A percentile compares a stretch with the other conserved stretches of the same genome.
Conservation (phyloP, 2,329 filamentous ascomycete species). For the Zarea fungicola region DNA sequence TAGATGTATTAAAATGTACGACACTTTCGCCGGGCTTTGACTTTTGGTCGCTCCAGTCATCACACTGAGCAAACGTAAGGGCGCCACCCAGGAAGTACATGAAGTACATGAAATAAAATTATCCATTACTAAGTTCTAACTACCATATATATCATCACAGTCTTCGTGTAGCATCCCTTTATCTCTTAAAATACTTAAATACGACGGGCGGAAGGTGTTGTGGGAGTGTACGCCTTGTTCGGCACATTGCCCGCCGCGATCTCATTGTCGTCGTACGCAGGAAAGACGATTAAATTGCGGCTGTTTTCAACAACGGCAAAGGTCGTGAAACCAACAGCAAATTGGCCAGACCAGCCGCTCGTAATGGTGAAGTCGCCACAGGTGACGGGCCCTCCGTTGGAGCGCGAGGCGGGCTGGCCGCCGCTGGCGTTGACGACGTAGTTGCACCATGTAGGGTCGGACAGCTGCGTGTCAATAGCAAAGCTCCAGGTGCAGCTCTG, state of each 20-base stretch:
- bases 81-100: too few species aligned
- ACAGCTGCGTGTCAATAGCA: slow-evolving; percentile 33
- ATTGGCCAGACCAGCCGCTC: slow-evolving; percentile 51
- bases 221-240: too few species aligned
- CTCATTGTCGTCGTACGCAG: slow-evolving; percentile 49
- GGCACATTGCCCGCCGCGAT: slow-evolving; percentile 34
- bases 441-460: slow-evolving; percentile 29
- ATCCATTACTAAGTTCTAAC: too few species aligned
- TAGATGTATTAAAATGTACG: too few species aligned
- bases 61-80: too few species aligned
- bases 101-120: too few species aligned
- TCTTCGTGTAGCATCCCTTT: too few species aligned
- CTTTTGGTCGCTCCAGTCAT: too few species aligned
- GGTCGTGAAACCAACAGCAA: slow-evolving; percentile 50
- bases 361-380: slow-evolving; percentile 49
- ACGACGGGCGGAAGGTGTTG: slow-evolving; percentile 8
- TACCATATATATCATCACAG: too few species aligned
- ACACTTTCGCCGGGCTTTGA: too few species aligned
- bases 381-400: slow-evolving; percentile 33
- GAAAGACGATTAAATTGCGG: slow-evolving; percentile 43
- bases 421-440: slow-evolving; percentile 36
- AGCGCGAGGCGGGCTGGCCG: slow-evolving; percentile 28
- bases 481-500: slow-evolving; percentile 41
- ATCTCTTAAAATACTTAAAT: too few species aligned
- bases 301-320: slow-evolving; percentile 42